Evolutionary conservation across 257 asterid species (phyloP).

Genomic region (Scutellaria barbata): DNA sequence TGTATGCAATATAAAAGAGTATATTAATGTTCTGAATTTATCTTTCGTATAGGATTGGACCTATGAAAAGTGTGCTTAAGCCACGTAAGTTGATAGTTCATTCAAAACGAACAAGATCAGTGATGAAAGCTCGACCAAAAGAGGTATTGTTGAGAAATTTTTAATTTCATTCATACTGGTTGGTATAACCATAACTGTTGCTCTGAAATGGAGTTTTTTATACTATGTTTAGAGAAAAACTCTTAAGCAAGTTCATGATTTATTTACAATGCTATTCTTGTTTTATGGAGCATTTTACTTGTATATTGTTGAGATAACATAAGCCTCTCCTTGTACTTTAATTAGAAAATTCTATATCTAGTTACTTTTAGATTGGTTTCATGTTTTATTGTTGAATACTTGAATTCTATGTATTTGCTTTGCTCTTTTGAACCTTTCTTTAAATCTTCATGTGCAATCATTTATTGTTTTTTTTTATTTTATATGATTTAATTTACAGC

Average conservation of each 20-base stretch:
- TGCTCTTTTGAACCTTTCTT: not conserved
- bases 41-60: constrained; percentile 49
- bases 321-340: not conserved
- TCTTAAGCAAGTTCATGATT: not conserved
- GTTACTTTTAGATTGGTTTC: not conserved
- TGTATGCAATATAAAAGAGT: not conserved
- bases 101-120: constrained; percentile 25
- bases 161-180: not conserved
- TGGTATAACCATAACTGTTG: not conserved
- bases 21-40: not conserved
- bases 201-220: not conserved
- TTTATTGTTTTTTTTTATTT: too few species aligned
- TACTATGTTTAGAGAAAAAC: not conserved
- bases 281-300: not conserved
- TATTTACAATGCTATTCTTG: not conserved
- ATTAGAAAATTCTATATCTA: too few species aligned
- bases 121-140: constrained; percentile 35
- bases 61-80: constrained; percentile 47
- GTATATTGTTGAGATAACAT: not conserved
- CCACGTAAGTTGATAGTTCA: constrained; percentile 29
- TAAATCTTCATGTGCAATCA: too few species aligned
- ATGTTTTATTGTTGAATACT: not conserved
- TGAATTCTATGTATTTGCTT: not conserved
- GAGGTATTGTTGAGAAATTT: constrained; percentile 36
- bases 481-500: constrained; percentile 25